Percentiles rank a stretch among this genome's conserved stretches.
These are phyloP conservation scores for Discostella pseudostelligera DNA, from an alignment of 108 stramenopile genomes.

Conservation along the genomic window DNA sequence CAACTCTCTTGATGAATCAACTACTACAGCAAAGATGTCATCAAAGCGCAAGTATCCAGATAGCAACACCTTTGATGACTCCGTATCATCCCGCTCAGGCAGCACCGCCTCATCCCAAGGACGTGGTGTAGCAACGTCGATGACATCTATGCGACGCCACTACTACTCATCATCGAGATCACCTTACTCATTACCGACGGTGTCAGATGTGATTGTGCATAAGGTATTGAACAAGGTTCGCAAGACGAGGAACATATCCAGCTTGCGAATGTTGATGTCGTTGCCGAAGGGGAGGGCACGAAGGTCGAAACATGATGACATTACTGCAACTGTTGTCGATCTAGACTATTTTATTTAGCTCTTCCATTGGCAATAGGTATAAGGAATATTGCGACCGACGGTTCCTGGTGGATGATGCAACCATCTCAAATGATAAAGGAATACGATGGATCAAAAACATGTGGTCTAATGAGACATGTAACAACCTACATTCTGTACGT, in stretches of 20 bases:
- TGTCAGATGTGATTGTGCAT: conserved; percentile 81
- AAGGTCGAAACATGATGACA: conserved; percentile 88
- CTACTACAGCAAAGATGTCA: conserved; percentile 4
- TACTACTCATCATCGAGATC: conserved; percentile 28
- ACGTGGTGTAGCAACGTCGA: conserved; percentile 9
- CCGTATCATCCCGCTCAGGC: conserved; percentile 31
- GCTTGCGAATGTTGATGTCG: conserved; percentile 73
- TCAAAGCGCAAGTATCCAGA: conserved; percentile 44
- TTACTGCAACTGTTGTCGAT: conserved; percentile 82
- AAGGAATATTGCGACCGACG: too few species aligned
- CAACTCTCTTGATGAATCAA: conserved; percentile 11
- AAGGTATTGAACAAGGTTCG: conserved; percentile 86
- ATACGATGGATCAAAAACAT: too few species aligned
- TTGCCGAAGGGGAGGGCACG: conserved; percentile 77
- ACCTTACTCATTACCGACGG: conserved; percentile 48
- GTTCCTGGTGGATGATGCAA: neutral
- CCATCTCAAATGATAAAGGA: too few species aligned
- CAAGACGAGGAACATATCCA: conserved; percentile 73
- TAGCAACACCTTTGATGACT: conserved; percentile 27
- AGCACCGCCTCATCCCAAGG: conserved; percentile 51
- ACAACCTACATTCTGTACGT: too few species aligned
- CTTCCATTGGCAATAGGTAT: too few species aligned
- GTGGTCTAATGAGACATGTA: too few species aligned
- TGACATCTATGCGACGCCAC: conserved; percentile 7
- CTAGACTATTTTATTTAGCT: conserved; percentile 25